Evolutionary conservation across 345 rosid genomes (phyloP).

Genomic region (Sonneratia caseolaris): DNA sequence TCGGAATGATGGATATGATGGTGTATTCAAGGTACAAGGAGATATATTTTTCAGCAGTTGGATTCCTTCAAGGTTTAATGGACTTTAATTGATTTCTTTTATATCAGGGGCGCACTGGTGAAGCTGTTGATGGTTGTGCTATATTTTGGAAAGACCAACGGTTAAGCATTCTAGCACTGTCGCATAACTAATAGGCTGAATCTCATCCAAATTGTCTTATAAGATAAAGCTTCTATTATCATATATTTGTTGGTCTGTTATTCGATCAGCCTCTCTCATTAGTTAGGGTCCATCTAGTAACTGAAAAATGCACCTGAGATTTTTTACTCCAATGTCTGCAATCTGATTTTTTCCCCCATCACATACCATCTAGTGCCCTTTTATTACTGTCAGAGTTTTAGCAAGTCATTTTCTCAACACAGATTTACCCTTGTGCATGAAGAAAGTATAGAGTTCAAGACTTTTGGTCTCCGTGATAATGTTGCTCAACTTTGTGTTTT

Average conservation of each 20-base stretch:
- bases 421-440: constrained; percentile 74
- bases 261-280: background rate
- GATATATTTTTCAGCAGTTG: background rate
- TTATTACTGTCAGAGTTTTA: constrained; percentile 10
- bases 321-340: background rate
- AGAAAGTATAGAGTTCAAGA: constrained; percentile 72
- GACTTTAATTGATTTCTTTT: constrained; percentile 11
- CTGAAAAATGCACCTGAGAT: background rate
- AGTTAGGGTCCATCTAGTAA: too few species aligned
- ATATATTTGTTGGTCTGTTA: background rate
- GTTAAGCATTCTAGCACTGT: constrained; percentile 30
- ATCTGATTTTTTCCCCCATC: background rate
- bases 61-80: background rate
- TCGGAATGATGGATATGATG: constrained; percentile 50
- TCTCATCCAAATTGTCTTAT: background rate
- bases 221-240: background rate
- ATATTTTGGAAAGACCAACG: constrained; percentile 61
- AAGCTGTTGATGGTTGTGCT: constrained; percentile 81
- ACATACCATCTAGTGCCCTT: background rate
- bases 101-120: constrained; percentile 74
- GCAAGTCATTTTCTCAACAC: constrained; percentile 29
- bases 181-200: background rate
- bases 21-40: constrained; percentile 59
- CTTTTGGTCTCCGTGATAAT: constrained; percentile 75
- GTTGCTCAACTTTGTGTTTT: constrained; percentile 92